phyloP scores from a whole-genome alignment of 768 basidiomycete species.

The Tulasnella sp. region DNA sequence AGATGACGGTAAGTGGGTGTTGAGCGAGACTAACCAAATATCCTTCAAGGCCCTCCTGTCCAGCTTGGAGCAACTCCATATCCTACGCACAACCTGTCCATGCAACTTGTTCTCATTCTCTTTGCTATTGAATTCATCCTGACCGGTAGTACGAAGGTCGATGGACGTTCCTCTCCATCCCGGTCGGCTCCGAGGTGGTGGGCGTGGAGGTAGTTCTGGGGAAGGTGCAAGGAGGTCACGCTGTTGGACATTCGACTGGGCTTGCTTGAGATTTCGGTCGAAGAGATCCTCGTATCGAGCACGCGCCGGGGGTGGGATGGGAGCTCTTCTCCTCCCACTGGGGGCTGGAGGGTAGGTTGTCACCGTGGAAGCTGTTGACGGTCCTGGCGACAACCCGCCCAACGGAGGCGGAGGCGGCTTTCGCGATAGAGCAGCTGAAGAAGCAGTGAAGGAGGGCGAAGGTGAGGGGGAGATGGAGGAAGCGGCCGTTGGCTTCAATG shows the following conservation, averaged over 20 bases:
- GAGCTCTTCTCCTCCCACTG: constrained; percentile 51
- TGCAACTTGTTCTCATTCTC: constrained; percentile 52
- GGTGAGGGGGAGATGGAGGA: constrained; percentile 50
- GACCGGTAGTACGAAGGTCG: constrained; percentile 58
- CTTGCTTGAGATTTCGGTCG: constrained; percentile 49
- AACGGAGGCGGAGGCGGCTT: neutral
- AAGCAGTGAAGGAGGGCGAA: constrained; percentile 48
- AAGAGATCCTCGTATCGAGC: constrained; percentile 72
- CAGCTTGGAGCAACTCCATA: constrained; percentile 68
- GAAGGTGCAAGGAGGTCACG: constrained; percentile 5
- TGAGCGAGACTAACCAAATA: constrained; percentile 60
- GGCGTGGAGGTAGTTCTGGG: neutral
- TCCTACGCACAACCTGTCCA: constrained; percentile 58
- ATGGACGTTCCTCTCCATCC: constrained; percentile 78
- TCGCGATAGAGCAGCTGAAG: neutral
- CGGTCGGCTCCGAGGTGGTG: constrained; percentile 41
- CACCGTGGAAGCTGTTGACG: constrained; percentile 11
- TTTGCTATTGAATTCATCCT: neutral
- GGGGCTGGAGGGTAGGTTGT: constrained; percentile 28
- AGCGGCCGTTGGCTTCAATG: constrained; percentile 36
- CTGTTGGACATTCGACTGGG: neutral
- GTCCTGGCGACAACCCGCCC: constrained; percentile 9
- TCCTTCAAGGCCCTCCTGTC: constrained; percentile 56
- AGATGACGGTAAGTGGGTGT: neutral
- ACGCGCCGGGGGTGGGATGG: constrained; percentile 66